Evolutionary conservation across 352 stramenopile species (phyloP), one percentile per base, ranked within the genome.

Genomic region (Phytopythium chamaehyphon): DNA sequence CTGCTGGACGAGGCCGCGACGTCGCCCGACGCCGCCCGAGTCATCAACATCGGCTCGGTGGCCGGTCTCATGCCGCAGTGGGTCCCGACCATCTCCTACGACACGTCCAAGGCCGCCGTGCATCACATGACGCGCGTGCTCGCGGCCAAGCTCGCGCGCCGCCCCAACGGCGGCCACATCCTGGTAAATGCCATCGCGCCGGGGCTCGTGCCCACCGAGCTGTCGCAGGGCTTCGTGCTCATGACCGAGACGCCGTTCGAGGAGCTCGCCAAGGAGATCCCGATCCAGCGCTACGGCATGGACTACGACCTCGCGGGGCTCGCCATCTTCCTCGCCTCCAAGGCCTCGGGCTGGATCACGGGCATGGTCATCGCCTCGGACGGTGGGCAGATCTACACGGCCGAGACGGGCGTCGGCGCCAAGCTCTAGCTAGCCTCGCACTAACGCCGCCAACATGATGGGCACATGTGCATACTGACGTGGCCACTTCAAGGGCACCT

Each of bases 131-230:
- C 93, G 22, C 88, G 87, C 40, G 86, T 96, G 44, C 53, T 98
- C 26, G 84, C 93, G 1, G 73, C 80, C 0, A 95, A 98, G 64
- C 79, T 99, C 7, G 90, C 81, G 51, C 73, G 73, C 23, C 77
- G 72, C 11, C 69, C 76, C 14, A 88, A 90, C 39, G 77, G 79
- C 31, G 80, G 92, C 26, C 74, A 88, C 61, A 98, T 98, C 53
- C 91, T 96, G 6, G 94, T 98, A 16, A 99, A 99, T 67, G 85
- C 84, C 23, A 82, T 99, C 18, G 90, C 90, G 1, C 95, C 90
- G 7, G 95, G 95, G 12, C 86, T 96, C 55, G 86, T 98, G 22
- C 84, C 81, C 6, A 90, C 73, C 39, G 79, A 87, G 49, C 98
- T 98, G 93, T 83, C 76, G 14, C 56, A 83, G 37, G 84, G 84